Evolutionary conservation across 2,329 filamentous ascomycete species (phyloP), one percentile per base, ranked within the genome.

Genomic region (Emergomyces africanus): DNA sequence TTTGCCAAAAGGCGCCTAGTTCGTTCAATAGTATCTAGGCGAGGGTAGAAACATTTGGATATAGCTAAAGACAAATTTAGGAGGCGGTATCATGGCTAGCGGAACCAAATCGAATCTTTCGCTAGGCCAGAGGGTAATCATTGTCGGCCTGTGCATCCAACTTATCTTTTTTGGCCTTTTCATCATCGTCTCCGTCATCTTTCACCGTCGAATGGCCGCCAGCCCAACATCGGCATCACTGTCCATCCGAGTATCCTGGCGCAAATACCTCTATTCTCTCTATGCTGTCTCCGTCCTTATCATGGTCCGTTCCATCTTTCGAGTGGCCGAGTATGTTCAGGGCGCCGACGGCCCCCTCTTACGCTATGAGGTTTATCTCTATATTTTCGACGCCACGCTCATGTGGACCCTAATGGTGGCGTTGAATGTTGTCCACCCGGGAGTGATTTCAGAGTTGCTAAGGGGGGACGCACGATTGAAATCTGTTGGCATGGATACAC

Each of bases 101-200:
- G 67, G 68, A 2, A 64, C 62, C 1, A 25, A 60, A 10, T 60
- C 59, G 18, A 68, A 70, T 51, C 61, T 68, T 3, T 64, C 72
- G 28, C 71, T 68, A 5, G 74, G 75, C 57, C 69, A 76, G 37
- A 71, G 72, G 59, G 70, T 81, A 58, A 73, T 81, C 48, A 66
- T 81, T 20, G 73, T 65, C 10, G 80, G 79, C 2, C 71, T 82
- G 4, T 69, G 76, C 20, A 66, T 81, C 49, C 79, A 82, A 61
- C 70, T 81, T 60, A 53, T 72, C 57, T 78, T 78, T 64, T 81
- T 81, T 65, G 69, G 74, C n/a, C 73, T 79, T 59, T 82, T 82
- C 70, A 72, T 77, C 60, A 39, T 71, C 39, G 39, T 54, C 28
- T 46, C 57, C 2, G 15, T 35, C 15, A 15, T 55, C 14, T 59